Base-by-base conservation (phyloP, 1,284 basidiomycete species). In the Microbotryum saponariae region DNA sequence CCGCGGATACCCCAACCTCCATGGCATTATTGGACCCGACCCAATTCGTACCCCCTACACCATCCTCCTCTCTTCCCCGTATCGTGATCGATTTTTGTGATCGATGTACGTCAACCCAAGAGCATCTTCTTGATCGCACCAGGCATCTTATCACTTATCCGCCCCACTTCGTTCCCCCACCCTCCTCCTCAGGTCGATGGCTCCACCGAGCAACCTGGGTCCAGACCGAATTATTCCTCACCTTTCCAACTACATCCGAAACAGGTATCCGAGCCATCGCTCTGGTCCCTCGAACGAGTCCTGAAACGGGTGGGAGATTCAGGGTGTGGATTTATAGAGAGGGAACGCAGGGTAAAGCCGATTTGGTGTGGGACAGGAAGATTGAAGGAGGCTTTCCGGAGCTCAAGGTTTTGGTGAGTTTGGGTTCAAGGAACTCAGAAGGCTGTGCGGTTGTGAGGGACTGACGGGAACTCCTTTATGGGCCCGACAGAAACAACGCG, bases 341-440 rank as follows among this genome's bases (percentile, higher is more conserved):
- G 20, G 33, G 25, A 6, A 21, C 53, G 10, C 37, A 44, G 37
- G 37, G 37, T 10, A 42, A 42, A 16, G 37, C 37, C 60, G 67
- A 68, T 31, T 54, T 76, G 9, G 72, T 72, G 2, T 77, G 76
- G 77, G 77, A 78, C 60, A 51, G 77, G 0, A 77, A 78, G 73
- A 72, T 77, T n/a, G 88, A 92, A 74, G 88, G 88, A 33, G 86
- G 88, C 0, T 96, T 96, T 73, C 91, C 91, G 0, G 91, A 94
- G 75, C 77, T 90, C 63, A 90, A 90, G 75, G 79, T 82, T n/a
- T 77, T 91, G 70, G 88, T 88, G 70, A 73, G 84, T 77, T n/a
- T 3, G 9, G 14, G 45, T 47, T 44, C 37, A 12, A 16, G 12
- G 4, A 18, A 42, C 14, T 42, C 16, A 42, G 31, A 31, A 7